Base-by-base conservation (phyloP, 2,329 filamentous ascomycete genomes). In the Leptoxyphium fumago region DNA sequence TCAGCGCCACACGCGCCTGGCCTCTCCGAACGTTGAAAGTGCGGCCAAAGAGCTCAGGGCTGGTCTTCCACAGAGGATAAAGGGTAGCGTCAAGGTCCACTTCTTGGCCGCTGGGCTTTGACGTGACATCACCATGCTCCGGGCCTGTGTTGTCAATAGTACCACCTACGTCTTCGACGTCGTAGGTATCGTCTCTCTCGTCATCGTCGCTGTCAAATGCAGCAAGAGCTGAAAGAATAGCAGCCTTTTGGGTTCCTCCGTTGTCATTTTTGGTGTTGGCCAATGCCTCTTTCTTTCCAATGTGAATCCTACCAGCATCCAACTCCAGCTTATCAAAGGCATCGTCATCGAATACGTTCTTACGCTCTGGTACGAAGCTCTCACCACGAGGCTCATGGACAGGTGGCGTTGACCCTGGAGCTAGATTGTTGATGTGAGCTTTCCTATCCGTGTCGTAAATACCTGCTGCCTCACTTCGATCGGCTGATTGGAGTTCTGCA, bases 111-210 rank as follows among this genome's bases (percentile, higher is more conserved):
- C 77, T 71, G 5, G 74, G 62, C 32, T 36, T 36, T 13, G 32
- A 36, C 5, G 32, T 13, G 15, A 15, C 32, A 5, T 13, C 32
- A 40, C 74, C 71, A 38, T 70, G 70, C 40, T 66, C 69, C 2
- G 67, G 61, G 4, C 65, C 64, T 1, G 67, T 69, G 14, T 73
- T 70, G 53, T 94, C 87, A 2, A 95, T 79, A 0, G 84, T 84
- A 17, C 89, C 88, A 30, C 91, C 91, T 2, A 96, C 86, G 57
- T 96, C 91, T 41, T 79, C 85, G 1, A 81, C 78, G 55, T 98
- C 91, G 59, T 98, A 98, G 0, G 89, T 96, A 61, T 98, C 91
- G 61, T 98, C 91, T 30, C 87, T 77, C 65, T 98, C 91, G 60
- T 98, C 91, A 52, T 96, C 91, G 54, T 96, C 89, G 0, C 81